A percentile compares a stretch with the other conserved stretches of the same genome.
Evolutionary conservation across 2,329 filamentous ascomycete species (phyloP).

Genomic region (Coniochaeta prunicola): DNA sequence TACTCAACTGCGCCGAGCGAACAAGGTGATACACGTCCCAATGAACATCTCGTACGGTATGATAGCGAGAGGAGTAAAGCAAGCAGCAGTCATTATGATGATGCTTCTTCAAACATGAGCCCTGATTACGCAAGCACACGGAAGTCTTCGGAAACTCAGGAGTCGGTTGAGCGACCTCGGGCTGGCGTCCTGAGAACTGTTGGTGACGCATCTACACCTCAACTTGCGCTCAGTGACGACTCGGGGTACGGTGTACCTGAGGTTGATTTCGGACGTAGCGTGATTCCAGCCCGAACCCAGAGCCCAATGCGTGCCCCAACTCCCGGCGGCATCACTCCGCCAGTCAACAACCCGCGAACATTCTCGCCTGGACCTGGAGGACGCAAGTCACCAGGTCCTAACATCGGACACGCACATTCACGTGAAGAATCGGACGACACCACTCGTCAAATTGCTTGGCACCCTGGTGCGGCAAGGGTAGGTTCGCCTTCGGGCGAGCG

Average conservation of each 20-base stretch:
- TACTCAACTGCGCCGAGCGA: slow-evolving; percentile 8
- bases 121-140: slow-evolving; percentile 74
- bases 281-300: slow-evolving; percentile 33
- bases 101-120: slow-evolving; percentile 56
- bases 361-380: slow-evolving; percentile 17
- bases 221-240: slow-evolving; percentile 15
- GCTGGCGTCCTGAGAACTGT: slow-evolving; percentile 76
- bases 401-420: slow-evolving; percentile 25
- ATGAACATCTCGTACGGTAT: slow-evolving; percentile 23
- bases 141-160: slow-evolving; percentile 41
- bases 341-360: slow-evolving; percentile 7
- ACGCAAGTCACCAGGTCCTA: slow-evolving; percentile 12
- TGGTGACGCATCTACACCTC: slow-evolving; percentile 36
- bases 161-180: slow-evolving; percentile 58
- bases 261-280: slow-evolving; percentile 81
- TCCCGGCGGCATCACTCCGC: slow-evolving; percentile 7
- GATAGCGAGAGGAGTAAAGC: slow-evolving; percentile 26
- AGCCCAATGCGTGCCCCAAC: background rate
- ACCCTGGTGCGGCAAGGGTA: slow-evolving; percentile 55
- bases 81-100: slow-evolving; percentile 51
- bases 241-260: slow-evolving; percentile 54
- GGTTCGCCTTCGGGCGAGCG: slow-evolving; percentile 38
- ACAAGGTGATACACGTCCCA: background rate
- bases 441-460: slow-evolving; percentile 65
- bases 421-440: slow-evolving; percentile 46